Evolutionary conservation across 108 stramenopile species (phyloP), one percentile per base, ranked within the genome.

Genomic region (Nitzschia sp.): DNA sequence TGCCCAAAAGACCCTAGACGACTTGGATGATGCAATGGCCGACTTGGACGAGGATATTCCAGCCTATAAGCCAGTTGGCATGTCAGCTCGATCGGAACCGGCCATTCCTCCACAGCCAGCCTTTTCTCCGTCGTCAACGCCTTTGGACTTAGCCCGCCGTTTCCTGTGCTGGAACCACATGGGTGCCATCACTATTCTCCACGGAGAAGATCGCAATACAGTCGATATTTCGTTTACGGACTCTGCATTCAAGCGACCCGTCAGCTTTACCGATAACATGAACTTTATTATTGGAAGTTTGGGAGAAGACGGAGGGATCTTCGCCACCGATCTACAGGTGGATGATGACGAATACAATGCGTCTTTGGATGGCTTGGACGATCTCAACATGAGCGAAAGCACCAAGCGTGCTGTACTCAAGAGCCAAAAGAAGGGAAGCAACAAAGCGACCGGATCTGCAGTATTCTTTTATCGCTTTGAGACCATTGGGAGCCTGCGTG

Each of bases 161-260:
- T 88, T 91, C 64, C 54, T 95, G 19, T 91, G 90, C 68, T 95
- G 93, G 93, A 95, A 95, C 73, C 89, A 92, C 48, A 74, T 90
- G 42, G 93, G 90, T 17, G 64, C 84, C n/a, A 64, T 89, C 19
- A 78, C 90, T 2, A 34, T 78, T 23, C 64, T 83, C 11, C 78
- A 77, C 1, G 85, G 85, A 32, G 72, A 75, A 24, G 81, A 82
- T n/a, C 81, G 80, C 27, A 88, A 83, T 47, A 75, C 80, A 0
- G 64, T 95, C 25, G 87, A 88, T 51, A 85, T 95, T 49, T 49
- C 73, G 6, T 95, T 95, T 64, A 82, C 82, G 9, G 88, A 94
- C 31, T 80, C 86, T 17, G 88, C 82, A 6, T 77, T 76, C 49
- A 60, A 60, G 32, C 69, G 89, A 46, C 85, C 87, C 1, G 62